Base-by-base conservation (phyloP, 2,329 filamentous ascomycete species). In the Botryotinia convoluta region DNA sequence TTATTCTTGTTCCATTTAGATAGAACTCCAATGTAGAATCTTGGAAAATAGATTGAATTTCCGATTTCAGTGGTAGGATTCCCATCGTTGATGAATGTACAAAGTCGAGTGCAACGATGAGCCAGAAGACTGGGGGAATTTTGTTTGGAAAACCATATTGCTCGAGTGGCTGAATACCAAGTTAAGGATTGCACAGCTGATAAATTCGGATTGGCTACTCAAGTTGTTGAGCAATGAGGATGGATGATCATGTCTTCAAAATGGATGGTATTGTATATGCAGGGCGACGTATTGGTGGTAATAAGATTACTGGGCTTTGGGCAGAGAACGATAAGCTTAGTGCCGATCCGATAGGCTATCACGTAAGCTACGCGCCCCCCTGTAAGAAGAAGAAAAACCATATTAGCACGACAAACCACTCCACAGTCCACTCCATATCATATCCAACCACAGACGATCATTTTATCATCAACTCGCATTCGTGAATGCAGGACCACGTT, bases 1-100 rank as follows among this genome's bases (percentile, higher is more conserved):
- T 88, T 26, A 98, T 92, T 78, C 90, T 93, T 1, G 94, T 97
- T 73, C 95, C 95, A 81, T 98, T 98, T 68, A 98, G 88, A 81
- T 94, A 98, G 85, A 98, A 98, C 26, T 91, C 87, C 73, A 98
- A 85, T 0, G 92, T 94, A 81, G 74, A 75, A 59, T 75, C 73
- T 35, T 75, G 72, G 51, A 78, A 79, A 4, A 76, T 71, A 3
- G 75, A 74, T 54, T 74, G 68, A 45, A 79, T 75, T 7, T 68
- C 68, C 16, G 77, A 65, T 51, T 72, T 73, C n/a, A 79, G 61
- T 32, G 78, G 64, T 29, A 63, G 51, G 14, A 57, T 9, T 32
- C 51, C 72, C 75, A 77, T 76, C 7, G 45, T 62, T 70, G 64
- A 72, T 32, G 16, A 45, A 70, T 39, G 69, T 44, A 37, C 42